Conservation (phyloP, 2,329 filamentous ascomycete species). For the Colletotrichum costaricense region DNA sequence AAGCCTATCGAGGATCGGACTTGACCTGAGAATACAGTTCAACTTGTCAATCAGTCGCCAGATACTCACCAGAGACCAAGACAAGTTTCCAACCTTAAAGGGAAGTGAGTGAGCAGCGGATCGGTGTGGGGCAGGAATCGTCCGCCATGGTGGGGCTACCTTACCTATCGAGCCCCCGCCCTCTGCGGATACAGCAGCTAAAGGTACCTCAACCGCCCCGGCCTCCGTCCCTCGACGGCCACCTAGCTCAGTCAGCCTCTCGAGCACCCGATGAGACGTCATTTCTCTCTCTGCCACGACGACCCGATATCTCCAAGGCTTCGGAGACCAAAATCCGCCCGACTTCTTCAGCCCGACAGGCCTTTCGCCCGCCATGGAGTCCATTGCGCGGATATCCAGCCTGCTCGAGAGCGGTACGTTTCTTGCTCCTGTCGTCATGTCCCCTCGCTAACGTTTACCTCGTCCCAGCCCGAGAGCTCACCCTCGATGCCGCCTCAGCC, state of each 20-base stretch:
- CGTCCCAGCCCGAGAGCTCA: conserved; percentile 87
- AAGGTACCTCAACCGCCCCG: conserved; percentile 4
- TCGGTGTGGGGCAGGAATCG: background rate
- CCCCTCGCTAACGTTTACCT: conserved; percentile 34
- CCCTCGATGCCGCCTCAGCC: conserved; percentile 94
- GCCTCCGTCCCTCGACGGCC: conserved; percentile 8
- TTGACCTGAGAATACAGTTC: no score
- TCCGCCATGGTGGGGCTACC: no score
- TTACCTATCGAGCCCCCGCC: no score
- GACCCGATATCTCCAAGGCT: background rate
- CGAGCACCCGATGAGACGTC: conserved; percentile 36
- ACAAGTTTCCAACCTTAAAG: no score
- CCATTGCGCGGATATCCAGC: conserved; percentile 91
- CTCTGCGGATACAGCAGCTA: background rate
- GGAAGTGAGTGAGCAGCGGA: background rate
- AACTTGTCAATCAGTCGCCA: no score
- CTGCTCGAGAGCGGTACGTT: conserved; percentile 90
- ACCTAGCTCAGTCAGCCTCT: background rate
- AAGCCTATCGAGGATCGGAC: no score
- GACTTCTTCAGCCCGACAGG: background rate
- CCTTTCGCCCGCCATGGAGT: conserved; percentile 77
- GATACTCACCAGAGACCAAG: no score
- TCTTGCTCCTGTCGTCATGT: conserved; percentile 22
- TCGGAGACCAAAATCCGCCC: background rate
- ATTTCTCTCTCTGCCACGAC: conserved; percentile 33